Percentiles rank a stretch among this genome's conserved stretches.
Evolutionary conservation across 2,329 filamentous ascomycete species (phyloP).

Genomic region (Emmonsiellopsis sp.): DNA sequence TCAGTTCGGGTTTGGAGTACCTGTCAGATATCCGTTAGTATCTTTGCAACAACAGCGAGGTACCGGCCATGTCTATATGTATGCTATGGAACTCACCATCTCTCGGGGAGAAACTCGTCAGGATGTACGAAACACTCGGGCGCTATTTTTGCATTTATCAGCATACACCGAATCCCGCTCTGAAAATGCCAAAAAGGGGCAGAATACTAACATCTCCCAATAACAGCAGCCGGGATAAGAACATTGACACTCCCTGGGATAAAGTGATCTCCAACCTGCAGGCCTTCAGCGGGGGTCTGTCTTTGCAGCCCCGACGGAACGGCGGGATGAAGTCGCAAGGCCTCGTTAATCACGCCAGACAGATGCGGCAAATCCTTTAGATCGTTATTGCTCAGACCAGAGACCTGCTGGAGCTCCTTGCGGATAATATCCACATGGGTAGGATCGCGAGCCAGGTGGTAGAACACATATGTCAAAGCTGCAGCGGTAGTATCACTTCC

Average conservation of each 20-base stretch:
- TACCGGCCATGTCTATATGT: no score
- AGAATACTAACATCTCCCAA: conserved; percentile 20
- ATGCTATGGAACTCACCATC: conserved; percentile 11
- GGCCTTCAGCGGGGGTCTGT: conserved; percentile 23
- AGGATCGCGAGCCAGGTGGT: conserved; percentile 23
- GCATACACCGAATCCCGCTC: not conserved
- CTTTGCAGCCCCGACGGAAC: conserved; percentile 22
- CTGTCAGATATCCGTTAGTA: no score
- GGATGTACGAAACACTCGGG: conserved; percentile 28
- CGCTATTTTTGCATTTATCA: conserved; percentile 16
- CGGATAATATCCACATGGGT: conserved; percentile 21
- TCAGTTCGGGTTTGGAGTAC: conserved; percentile 12
- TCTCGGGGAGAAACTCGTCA: conserved; percentile 29
- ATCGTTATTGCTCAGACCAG: conserved; percentile 21
- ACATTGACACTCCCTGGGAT: conserved; percentile 24
- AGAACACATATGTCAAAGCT: conserved; percentile 26
- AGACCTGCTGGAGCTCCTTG: conserved; percentile 25
- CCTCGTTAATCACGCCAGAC: conserved; percentile 30
- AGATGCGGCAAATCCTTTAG: conserved; percentile 12
- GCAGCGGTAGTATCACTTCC: conserved; percentile 31
- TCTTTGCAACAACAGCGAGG: no score
- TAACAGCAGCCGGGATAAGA: conserved; percentile 15
- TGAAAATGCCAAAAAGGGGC: not conserved
- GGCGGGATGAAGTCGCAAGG: conserved; percentile 19
- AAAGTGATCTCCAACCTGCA: conserved; percentile 15